Evolutionary conservation across 768 basidiomycete genomes (phyloP).

Genomic region (Inosperma sp.): DNA sequence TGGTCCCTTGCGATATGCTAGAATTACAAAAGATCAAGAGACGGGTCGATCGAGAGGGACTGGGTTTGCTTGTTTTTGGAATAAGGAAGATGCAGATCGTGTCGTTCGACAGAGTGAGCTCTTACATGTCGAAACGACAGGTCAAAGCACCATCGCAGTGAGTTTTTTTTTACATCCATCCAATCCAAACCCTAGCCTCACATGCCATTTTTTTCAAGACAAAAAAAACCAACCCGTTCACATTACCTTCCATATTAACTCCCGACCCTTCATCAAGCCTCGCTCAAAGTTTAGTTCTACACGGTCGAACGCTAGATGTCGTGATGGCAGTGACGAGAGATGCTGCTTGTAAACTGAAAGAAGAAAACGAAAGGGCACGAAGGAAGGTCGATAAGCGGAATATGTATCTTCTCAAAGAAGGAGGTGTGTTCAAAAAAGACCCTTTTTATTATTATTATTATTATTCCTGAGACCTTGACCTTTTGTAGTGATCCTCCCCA

Average conservation of each 20-base stretch:
- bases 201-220: constrained; percentile 19
- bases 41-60: constrained; percentile 90
- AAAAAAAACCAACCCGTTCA: constrained; percentile 81
- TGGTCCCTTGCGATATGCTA: constrained; percentile 89
- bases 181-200: not conserved
- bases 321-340: constrained; percentile 87
- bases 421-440: constrained; percentile 51
- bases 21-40: constrained; percentile 78
- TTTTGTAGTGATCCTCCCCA: constrained; percentile 79
- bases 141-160: constrained; percentile 30
- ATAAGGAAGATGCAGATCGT: constrained; percentile 81
- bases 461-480: constrained; percentile 7
- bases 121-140: constrained; percentile 59
- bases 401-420: constrained; percentile 93
- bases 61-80: constrained; percentile 98
- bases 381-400: constrained; percentile 94
- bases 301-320: constrained; percentile 90
- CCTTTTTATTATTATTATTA: not conserved
- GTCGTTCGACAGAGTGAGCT: constrained; percentile 78
- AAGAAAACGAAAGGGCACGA: constrained; percentile 77
- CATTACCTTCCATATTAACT: constrained; percentile 82
- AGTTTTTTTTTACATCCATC: constrained; percentile 12
- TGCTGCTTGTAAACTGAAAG: constrained; percentile 81
- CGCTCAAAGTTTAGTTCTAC: constrained; percentile 79
- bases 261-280: constrained; percentile 87